Conservation (phyloP, 208 protist species). For the Tetramitus jugosus region DNA sequence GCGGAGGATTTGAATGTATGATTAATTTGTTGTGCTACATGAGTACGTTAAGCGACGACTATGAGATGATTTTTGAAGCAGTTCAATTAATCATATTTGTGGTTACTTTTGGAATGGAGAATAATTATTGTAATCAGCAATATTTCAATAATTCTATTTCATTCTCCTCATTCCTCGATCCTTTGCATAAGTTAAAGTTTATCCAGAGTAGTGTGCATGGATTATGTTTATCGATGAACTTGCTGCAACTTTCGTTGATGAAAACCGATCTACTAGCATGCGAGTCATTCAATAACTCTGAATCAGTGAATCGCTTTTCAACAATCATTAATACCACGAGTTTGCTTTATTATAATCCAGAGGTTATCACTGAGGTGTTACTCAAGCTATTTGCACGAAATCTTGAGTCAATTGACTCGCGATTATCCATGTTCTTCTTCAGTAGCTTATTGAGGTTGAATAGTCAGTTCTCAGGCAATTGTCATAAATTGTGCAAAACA, state of each 20-base stretch:
- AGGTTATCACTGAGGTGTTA: constrained; percentile 3
- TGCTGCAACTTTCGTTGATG: constrained; percentile 6
- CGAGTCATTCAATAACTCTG: neutral
- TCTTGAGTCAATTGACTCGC: neutral
- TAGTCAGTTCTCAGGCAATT: neutral
- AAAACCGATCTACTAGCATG: neutral
- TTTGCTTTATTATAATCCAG: constrained; percentile 4
- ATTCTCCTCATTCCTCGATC: neutral
- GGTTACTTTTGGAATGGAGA: neutral
- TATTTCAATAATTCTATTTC: neutral
- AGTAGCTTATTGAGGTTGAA: neutral
- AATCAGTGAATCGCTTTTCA: too few relatives aligned
- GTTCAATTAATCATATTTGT: neutral
- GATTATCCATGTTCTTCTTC: neutral
- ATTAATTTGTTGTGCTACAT: neutral
- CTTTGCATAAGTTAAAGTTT: neutral
- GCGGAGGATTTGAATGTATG: neutral
- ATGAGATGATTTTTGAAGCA: neutral
- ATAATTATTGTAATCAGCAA: neutral
- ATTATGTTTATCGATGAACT: neutral
- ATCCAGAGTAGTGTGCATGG: neutral
- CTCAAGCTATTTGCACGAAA: neutral
- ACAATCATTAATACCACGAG: too few relatives aligned
- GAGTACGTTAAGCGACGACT: neutral
- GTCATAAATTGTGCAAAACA: neutral